Evolutionary conservation across 441 rosid species (phyloP).

Genomic region (Biscutella auriculata): DNA sequence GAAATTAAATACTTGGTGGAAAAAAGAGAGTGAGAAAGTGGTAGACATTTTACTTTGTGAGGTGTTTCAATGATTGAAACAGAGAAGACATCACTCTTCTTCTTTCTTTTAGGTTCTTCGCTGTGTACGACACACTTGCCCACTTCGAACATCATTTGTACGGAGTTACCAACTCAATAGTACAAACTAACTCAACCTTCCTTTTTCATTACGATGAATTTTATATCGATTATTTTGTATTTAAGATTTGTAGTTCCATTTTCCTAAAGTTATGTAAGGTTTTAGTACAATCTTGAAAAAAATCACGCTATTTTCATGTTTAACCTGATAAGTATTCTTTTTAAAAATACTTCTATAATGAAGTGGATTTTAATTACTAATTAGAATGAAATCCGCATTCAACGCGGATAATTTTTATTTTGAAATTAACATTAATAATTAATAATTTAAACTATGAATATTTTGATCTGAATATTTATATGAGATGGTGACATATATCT

Average conservation of each 20-base stretch:
- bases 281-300: too few relatives aligned
- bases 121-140: conserved; percentile 17
- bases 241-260: background rate
- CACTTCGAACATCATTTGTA: conserved; percentile 8
- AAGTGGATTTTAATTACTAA: too few relatives aligned
- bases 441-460: too few relatives aligned
- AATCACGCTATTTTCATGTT: too few relatives aligned
- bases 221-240: background rate
- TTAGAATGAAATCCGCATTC: too few relatives aligned
- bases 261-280: background rate
- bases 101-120: conserved; percentile 12
- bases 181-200: background rate
- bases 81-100: conserved; percentile 11
- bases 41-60: conserved; percentile 15
- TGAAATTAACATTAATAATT: too few relatives aligned
- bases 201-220: background rate
- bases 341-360: too few relatives aligned
- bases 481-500: too few relatives aligned
- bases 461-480: too few relatives aligned
- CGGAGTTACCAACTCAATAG: conserved; percentile 7
- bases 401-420: too few relatives aligned
- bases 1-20: background rate
- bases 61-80: conserved; percentile 23
- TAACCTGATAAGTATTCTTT: too few relatives aligned
- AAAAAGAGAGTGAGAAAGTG: background rate